Percentiles rank a stretch among this genome's conserved stretches.
Conservation (phyloP, 2,329 filamentous ascomycete genomes). For the Sclerotinia sclerotiorum region DNA sequence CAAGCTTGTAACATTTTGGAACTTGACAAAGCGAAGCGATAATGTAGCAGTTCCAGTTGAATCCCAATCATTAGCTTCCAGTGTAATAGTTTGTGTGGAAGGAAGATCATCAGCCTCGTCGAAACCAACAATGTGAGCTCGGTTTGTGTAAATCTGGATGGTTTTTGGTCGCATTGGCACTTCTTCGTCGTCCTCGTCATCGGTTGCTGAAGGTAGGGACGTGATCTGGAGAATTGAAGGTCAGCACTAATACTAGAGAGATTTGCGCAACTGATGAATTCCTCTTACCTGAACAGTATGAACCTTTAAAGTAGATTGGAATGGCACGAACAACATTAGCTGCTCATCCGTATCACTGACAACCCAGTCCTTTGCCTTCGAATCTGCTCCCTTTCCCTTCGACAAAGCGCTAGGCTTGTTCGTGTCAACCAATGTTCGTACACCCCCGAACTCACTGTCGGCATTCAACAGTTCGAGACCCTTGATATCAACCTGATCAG, state of each 20-base stretch:
- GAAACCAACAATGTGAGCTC: constrained; percentile 87
- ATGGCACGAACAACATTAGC: constrained; percentile 87
- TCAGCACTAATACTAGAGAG: not conserved
- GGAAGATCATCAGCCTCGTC: constrained; percentile 88
- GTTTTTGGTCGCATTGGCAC: constrained; percentile 77
- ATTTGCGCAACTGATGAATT: not conserved
- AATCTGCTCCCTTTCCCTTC: constrained; percentile 54
- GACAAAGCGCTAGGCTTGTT: constrained; percentile 64
- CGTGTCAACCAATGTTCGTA: constrained; percentile 70
- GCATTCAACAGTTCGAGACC: constrained; percentile 86
- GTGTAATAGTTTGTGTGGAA: constrained; percentile 75
- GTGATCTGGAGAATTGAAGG: constrained; percentile 63
- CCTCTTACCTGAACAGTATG: constrained; percentile 69
- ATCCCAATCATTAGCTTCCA: constrained; percentile 80
- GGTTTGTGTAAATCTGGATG: constrained; percentile 84
- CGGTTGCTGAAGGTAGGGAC: constrained; percentile 63
- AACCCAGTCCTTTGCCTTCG: constrained; percentile 72
- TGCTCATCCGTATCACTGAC: constrained; percentile 98
- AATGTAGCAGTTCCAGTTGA: constrained; percentile 71
- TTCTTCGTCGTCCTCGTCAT: constrained; percentile 68
- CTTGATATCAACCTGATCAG: constrained; percentile 74
- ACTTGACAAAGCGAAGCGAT: constrained; percentile 87
- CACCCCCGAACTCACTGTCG: constrained; percentile 71
- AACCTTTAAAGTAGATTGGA: constrained; percentile 83
- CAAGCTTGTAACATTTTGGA: constrained; percentile 87